Evolutionary conservation across 2,329 filamentous ascomycete genomes (phyloP).

Genomic region (Exophiala viscosa): DNA sequence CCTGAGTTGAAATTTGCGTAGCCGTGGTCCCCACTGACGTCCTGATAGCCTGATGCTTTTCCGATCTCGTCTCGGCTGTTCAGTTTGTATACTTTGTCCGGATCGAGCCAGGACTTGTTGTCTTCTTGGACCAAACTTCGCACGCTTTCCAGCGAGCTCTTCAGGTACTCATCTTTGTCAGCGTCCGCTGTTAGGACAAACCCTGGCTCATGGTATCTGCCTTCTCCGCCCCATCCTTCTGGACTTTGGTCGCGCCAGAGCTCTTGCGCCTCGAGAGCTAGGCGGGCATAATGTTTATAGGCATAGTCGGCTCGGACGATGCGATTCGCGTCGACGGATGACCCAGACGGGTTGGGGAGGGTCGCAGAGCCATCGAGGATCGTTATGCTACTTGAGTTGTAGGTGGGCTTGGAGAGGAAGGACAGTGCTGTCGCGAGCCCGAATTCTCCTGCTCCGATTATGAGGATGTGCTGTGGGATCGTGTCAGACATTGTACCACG

Average conservation of each 20-base stretch:
- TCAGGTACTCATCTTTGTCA: conserved; percentile 18
- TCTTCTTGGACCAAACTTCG: conserved; percentile 29
- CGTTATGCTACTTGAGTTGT: conserved; percentile 44
- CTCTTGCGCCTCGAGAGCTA: conserved; percentile 66
- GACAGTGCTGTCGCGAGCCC: conserved; percentile 67
- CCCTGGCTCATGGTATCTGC: conserved; percentile 43
- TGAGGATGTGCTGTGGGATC: conserved; percentile 43
- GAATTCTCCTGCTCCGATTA: conserved; percentile 66
- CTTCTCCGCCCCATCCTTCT: conserved; percentile 39
- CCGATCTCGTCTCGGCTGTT: conserved; percentile 17
- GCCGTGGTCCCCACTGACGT: conserved; percentile 31
- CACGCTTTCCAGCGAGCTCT: conserved; percentile 20
- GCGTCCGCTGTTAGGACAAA: conserved; percentile 38
- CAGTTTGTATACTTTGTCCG: conserved; percentile 37
- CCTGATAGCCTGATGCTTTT: conserved; percentile 20
- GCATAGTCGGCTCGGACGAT: conserved; percentile 75
- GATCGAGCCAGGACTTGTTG: conserved; percentile 34
- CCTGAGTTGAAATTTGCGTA: conserved; percentile 48
- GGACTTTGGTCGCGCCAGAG: conserved; percentile 24
- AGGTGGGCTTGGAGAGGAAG: conserved; percentile 55
- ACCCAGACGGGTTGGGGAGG: conserved; percentile 54
- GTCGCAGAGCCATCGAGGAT: conserved; percentile 57
- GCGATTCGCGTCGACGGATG: conserved; percentile 58
- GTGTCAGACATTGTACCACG: not conserved
- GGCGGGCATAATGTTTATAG: conserved; percentile 68